Evolutionary conservation across 352 stramenopile species (phyloP).

Genomic region (Phytopythium helicoides): DNA sequence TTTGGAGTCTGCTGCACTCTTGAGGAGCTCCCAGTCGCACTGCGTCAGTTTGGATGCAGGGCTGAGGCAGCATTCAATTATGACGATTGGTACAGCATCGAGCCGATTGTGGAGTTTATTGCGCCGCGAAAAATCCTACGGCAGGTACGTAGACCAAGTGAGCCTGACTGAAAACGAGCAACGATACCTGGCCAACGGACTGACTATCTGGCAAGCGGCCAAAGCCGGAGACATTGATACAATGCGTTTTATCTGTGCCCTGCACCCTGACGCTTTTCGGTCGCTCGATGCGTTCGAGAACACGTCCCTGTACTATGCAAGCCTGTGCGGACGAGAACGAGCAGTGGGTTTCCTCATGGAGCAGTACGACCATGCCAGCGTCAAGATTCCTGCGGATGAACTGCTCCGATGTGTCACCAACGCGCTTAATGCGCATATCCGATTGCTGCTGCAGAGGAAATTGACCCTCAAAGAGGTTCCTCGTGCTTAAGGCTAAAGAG

Average conservation of each 20-base stretch:
- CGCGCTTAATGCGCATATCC: slow-evolving; percentile 18
- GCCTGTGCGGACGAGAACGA: slow-evolving; percentile 24
- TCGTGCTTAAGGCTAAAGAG: slow-evolving; percentile 11
- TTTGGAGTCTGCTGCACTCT: slow-evolving; percentile 28
- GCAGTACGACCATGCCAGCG: slow-evolving; percentile 12
- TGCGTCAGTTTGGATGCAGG: slow-evolving; percentile 25
- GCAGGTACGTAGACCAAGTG: slow-evolving; percentile 16
- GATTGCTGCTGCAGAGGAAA: slow-evolving; percentile 27
- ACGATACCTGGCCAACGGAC: slow-evolving; percentile 4
- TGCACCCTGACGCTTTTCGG: slow-evolving; percentile 14
- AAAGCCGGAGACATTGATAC: slow-evolving; percentile 21
- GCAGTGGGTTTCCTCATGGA: slow-evolving; percentile 24
- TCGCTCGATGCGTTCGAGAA: slow-evolving; percentile 29
- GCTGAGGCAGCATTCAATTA: background rate
- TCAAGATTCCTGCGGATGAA: slow-evolving; percentile 18
- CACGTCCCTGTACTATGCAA: slow-evolving; percentile 35
- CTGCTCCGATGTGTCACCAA: slow-evolving; percentile 35
- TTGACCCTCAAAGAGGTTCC: slow-evolving; percentile 22
- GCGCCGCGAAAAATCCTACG: slow-evolving; percentile 20
- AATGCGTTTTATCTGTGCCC: slow-evolving; percentile 18
- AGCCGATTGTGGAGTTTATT: slow-evolving; percentile 21
- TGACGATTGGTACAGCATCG: slow-evolving; percentile 21
- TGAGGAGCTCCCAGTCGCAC: slow-evolving; percentile 22
- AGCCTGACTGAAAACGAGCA: slow-evolving; percentile 4
- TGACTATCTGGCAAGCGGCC: slow-evolving; percentile 37